These are phyloP conservation scores for Tritrichomonas foetus DNA, from an alignment of 208 protist genomes.

Conservation along the genomic window DNA sequence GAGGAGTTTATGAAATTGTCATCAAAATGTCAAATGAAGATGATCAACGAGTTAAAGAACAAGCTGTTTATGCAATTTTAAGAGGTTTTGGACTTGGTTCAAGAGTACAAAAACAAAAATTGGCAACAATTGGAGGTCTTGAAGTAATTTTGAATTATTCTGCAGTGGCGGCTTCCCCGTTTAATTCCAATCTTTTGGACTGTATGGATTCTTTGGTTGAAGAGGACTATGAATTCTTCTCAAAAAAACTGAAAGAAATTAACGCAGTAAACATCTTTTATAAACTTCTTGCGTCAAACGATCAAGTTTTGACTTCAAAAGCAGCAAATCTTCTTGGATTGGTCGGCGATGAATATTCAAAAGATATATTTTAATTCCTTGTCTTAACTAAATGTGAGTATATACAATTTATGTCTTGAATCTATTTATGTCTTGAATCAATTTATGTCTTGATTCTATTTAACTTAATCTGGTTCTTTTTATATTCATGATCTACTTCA, in stretches of 20 bases:
- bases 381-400: no score
- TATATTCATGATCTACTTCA: no score
- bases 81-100: neutral
- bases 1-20: neutral
- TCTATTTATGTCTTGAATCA: no score
- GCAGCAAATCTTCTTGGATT: neutral
- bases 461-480: no score
- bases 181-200: neutral
- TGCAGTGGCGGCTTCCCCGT: neutral
- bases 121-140: neutral
- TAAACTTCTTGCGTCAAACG: neutral
- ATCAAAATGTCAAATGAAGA: neutral
- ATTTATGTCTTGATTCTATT: no score
- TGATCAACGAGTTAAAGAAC: neutral
- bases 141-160: neutral
- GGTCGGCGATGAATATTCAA: neutral
- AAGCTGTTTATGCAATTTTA: neutral
- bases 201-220: neutral
- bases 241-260: neutral
- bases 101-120: neutral
- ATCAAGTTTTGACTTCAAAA: neutral
- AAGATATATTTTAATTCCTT: neutral
- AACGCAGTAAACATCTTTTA: neutral
- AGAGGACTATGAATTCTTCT: neutral
- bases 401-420: no score